These are phyloP conservation scores for Diaporthe sp. DNA, from an alignment of 2,329 filamentous ascomycete genomes.

Conservation along the genomic window DNA sequence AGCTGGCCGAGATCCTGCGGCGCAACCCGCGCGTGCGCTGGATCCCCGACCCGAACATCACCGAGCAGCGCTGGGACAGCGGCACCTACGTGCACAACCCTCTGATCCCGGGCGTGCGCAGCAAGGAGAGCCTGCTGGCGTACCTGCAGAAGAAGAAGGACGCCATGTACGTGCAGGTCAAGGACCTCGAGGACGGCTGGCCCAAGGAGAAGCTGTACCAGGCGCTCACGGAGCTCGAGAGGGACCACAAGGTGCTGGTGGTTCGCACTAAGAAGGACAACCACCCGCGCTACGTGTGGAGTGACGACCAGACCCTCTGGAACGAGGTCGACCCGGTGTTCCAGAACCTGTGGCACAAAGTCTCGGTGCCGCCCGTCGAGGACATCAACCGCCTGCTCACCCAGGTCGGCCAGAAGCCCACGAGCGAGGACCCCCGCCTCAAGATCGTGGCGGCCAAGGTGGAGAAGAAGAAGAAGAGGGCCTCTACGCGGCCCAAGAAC, in stretches of 20 bases:
- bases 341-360: conserved; percentile 82
- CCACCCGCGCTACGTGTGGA: conserved; percentile 86
- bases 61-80: conserved; percentile 72
- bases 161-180: conserved; percentile 83
- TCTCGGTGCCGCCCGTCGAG: conserved; percentile 78
- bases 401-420: conserved; percentile 83
- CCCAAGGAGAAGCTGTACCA: conserved; percentile 75
- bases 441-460: conserved; percentile 68
- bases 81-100: conserved; percentile 88
- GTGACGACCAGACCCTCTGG: conserved; percentile 83
- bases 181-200: conserved; percentile 97
- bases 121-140: conserved; percentile 79
- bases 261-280: conserved; percentile 94
- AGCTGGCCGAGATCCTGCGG: conserved; percentile 75
- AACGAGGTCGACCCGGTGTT: conserved; percentile 86
- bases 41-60: conserved; percentile 66
- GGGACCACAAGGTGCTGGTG: conserved; percentile 82
- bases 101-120: conserved; percentile 81
- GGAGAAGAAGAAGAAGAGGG: conserved; percentile 79
- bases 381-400: conserved; percentile 82
- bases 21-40: conserved; percentile 70
- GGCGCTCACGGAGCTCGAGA: conserved; percentile 81
- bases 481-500: conserved; percentile 76
- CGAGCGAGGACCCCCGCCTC: conserved; percentile 79
- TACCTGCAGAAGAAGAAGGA: conserved; percentile 86